Conservation (phyloP, 148 eudicot genomes). For the Fagopyrum homotropicum region DNA sequence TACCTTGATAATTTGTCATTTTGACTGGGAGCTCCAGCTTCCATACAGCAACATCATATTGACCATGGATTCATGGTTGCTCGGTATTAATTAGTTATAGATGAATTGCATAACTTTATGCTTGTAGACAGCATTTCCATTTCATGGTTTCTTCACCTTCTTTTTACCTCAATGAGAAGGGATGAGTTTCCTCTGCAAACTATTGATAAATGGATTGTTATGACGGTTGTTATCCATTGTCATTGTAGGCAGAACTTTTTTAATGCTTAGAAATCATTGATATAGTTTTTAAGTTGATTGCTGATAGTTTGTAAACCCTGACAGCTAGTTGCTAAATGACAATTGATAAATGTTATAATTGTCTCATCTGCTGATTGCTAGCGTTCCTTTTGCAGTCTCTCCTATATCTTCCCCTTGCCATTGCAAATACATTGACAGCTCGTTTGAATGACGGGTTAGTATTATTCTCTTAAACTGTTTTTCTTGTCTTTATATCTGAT, state of each 20-base stretch:
- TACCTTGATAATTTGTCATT: neutral
- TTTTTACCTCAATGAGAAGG: neutral
- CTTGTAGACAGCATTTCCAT: neutral
- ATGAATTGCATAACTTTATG: neutral
- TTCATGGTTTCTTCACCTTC: neutral
- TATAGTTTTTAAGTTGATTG: neutral
- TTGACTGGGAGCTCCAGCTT: neutral
- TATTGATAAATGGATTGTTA: neutral
- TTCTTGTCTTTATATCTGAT: neutral
- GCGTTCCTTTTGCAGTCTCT: slow-evolving; percentile 48
- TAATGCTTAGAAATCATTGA: neutral
- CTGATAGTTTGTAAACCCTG: neutral
- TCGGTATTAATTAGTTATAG: neutral
- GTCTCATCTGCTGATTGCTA: slow-evolving; percentile 2
- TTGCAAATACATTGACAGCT: slow-evolving; percentile 91
- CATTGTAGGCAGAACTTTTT: neutral
- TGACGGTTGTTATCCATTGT: neutral
- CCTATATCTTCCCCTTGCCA: slow-evolving; percentile 78
- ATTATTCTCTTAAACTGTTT: neutral
- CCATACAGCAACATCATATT: neutral
- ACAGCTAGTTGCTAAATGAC: neutral
- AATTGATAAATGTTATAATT: neutral
- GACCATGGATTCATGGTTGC: neutral
- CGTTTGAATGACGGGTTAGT: slow-evolving; percentile 77
- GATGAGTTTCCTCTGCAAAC: neutral